phyloP scores from a whole-genome alignment of 331 rosid genomes.

The Saraca asoca region DNA sequence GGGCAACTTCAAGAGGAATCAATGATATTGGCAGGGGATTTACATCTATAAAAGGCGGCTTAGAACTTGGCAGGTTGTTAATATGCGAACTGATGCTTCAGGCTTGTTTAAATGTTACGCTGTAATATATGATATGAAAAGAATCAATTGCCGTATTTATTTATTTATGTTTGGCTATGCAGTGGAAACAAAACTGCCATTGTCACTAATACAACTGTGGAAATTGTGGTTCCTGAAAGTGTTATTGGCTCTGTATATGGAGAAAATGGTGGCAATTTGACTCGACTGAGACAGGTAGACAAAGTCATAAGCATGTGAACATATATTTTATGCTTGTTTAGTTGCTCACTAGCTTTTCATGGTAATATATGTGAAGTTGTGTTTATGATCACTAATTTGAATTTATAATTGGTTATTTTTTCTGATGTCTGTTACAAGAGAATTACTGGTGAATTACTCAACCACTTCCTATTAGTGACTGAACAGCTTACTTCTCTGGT shows the following conservation, averaged over 20 bases:
- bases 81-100: slow-evolving; percentile 22
- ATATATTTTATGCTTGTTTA: neutral
- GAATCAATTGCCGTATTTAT: neutral
- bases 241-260: slow-evolving; percentile 83
- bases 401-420: slow-evolving; percentile 17
- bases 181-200: slow-evolving; percentile 90
- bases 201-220: slow-evolving; percentile 89
- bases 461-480: too few species aligned
- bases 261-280: slow-evolving; percentile 81
- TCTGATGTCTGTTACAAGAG: neutral
- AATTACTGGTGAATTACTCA: too few species aligned
- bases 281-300: slow-evolving; percentile 87
- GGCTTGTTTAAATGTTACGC: slow-evolving; percentile 20
- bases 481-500: too few species aligned
- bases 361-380: slow-evolving; percentile 10
- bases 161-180: slow-evolving; percentile 10
- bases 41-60: slow-evolving; percentile 64
- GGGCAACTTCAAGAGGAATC: slow-evolving; percentile 59
- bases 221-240: slow-evolving; percentile 86
- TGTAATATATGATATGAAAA: slow-evolving; percentile 24
- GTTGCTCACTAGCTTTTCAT: slow-evolving; percentile 16
- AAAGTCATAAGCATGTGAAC: neutral
- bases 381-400: slow-evolving; percentile 13
- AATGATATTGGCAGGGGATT: slow-evolving; percentile 63
- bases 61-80: slow-evolving; percentile 80